Conservation (phyloP, 1,139 yeast genomes). For the Blastobotrys apis region DNA sequence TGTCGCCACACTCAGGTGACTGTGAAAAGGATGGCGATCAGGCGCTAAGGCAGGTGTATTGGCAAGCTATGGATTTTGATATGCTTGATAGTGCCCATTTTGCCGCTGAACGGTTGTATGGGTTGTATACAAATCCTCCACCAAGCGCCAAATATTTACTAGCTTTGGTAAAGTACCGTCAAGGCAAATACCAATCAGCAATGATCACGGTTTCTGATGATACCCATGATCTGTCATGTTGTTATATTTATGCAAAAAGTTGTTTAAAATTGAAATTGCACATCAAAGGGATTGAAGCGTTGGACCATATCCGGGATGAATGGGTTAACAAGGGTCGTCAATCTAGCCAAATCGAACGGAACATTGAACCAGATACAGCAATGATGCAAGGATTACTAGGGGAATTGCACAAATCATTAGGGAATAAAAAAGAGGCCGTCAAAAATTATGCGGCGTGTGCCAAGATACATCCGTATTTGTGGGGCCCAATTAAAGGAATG, state of each 20-base stretch:
- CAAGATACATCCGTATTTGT: constrained; percentile 69
- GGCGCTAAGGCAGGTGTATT: constrained; percentile 34
- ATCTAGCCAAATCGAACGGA: constrained; percentile 18
- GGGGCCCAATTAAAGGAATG: constrained; percentile 80
- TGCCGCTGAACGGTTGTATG: constrained; percentile 70
- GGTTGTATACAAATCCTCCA: constrained; percentile 44
- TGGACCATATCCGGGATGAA: constrained; percentile 33
- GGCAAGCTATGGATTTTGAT: constrained; percentile 70
- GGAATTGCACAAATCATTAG: constrained; percentile 54
- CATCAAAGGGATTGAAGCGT: constrained; percentile 60
- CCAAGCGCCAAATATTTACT: constrained; percentile 56
- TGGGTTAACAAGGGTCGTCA: constrained; percentile 21
- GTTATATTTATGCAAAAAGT: constrained; percentile 62
- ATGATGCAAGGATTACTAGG: constrained; percentile 67
- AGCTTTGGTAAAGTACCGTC: constrained; percentile 56
- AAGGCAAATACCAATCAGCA: constrained; percentile 56
- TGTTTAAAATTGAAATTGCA: constrained; percentile 54
- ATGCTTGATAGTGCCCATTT: constrained; percentile 70
- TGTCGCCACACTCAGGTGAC: too few relatives aligned
- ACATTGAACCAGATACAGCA: constrained; percentile 58
- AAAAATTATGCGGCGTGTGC: constrained; percentile 65
- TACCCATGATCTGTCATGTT: constrained; percentile 61
- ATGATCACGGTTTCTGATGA: constrained; percentile 31
- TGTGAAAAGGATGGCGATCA: too few relatives aligned
- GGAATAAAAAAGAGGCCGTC: constrained; percentile 62